Evolutionary conservation across 345 rosid genomes (phyloP).

Genomic region (Trapa bicornis): DNA sequence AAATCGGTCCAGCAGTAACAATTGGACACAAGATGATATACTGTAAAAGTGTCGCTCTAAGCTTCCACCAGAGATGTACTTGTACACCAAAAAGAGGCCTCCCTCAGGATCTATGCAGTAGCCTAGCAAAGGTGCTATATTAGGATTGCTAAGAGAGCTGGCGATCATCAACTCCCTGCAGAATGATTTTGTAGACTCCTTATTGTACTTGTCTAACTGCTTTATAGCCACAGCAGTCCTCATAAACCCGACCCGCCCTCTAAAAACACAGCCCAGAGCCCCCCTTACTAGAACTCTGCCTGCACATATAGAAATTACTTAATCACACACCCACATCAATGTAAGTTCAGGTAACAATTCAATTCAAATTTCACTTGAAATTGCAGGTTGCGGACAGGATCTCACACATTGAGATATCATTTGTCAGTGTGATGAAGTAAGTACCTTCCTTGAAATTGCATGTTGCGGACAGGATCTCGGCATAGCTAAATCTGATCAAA

Average conservation of each 20-base stretch:
- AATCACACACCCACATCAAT: constrained; percentile 9
- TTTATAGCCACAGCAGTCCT: constrained; percentile 66
- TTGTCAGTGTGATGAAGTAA: background rate
- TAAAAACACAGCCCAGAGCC: constrained; percentile 80
- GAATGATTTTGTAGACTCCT: constrained; percentile 80
- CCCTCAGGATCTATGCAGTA: constrained; percentile 83
- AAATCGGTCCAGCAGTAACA: background rate
- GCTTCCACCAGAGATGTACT: constrained; percentile 85
- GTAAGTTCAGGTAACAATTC: background rate
- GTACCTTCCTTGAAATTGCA: constrained; percentile 70
- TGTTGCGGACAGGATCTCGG: constrained; percentile 65
- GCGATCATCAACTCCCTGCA: constrained; percentile 97
- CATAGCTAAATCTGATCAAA: constrained; percentile 57
- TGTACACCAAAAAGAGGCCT: constrained; percentile 85
- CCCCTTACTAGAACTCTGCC: constrained; percentile 97
- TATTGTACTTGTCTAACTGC: constrained; percentile 73
- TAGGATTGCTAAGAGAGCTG: constrained; percentile 60
- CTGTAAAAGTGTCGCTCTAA: constrained; percentile 78
- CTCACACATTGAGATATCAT: no score
- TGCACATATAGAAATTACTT: constrained; percentile 16
- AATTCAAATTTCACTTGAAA: background rate
- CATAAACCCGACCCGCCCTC: constrained; percentile 72
- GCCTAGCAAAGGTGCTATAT: constrained; percentile 74
- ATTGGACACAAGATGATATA: constrained; percentile 11
- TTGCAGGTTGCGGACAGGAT: no score